Base-by-base conservation (phyloP, 257 asterid species). In the Craterostigma plantagineum region DNA sequence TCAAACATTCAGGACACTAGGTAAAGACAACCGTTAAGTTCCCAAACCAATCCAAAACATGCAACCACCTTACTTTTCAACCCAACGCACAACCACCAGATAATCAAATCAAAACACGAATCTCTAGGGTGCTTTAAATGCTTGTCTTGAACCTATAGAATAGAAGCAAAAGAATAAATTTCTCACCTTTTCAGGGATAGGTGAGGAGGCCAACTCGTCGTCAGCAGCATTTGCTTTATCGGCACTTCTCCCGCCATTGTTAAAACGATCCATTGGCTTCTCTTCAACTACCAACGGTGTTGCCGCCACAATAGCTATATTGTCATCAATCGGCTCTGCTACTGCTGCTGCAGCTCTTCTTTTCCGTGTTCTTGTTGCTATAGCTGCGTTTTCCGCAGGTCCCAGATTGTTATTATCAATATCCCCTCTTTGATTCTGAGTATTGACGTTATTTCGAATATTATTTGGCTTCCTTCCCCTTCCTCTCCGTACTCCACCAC, bases 401-500 rank as follows among this genome's bases (percentile, higher is more conserved):
- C 50, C 64, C 56, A 39, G 66, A 18, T 38, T 55, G 40, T 35
- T 51, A 9, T 12, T 43, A 38, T 1, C 37, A 37, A 38, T 38
- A 11, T 30, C 42, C 12, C 7, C 35, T 23, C 30, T 23, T 23
- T 23, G 30, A 23, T 23, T 23, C 30, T 23, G 30, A 23, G 30
- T 23, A 23, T 23, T 23, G 30, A 6, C 2, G 30, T 2, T 23
- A 6, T 23, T 23, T 23, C 6, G 2, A 23, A 23, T 23, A 23
- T 23, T 23, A 23, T 23, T 23, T 23, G 2, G 30, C 30, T 23
- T 50, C 54, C 61, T 42, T 65, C 72, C 58, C 63, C 90, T 61
- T 52, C 84, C 94, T 67, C 87, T 56, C 63, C 90, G 71, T 61
- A 35, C 75, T 70, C 79, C 87, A 34, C 78, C 75, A 69, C 81